Evolutionary conservation across 2,329 filamentous ascomycete genomes (phyloP), one percentile per base, ranked within the genome.

Genomic region (Penicillium sp.): DNA sequence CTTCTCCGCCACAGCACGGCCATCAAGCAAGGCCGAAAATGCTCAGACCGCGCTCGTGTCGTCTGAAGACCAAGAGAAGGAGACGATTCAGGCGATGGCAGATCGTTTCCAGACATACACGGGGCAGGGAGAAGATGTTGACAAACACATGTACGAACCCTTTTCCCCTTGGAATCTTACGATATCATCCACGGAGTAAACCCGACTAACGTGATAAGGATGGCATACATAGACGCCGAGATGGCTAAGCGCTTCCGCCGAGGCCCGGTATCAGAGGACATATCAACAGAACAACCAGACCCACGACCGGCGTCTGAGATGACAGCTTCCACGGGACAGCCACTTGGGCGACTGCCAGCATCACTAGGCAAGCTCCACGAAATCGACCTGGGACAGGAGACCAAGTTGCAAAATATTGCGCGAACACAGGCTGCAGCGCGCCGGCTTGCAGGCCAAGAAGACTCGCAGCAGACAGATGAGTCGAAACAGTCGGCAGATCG

Each of bases 181-280:
- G 13, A 12, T 9, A 8, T 47, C 46, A 2, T 24, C 49, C 4
- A 29, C 33, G 5, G 5, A 33, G 47, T 37, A 58, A 64, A 60
- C 58, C 55, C 52, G 61, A 70, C 79, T 84, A 78, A 84, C 78
- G 69, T 70, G 71, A 73, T 76, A 77, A 84, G 81, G 80, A 78
- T 79, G 73, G 76, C 76, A 58, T 85, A 79, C 71, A 77, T 85
- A 85, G 81, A 84, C 65, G 76, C 79, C 52, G 80, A 82, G 66
- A 69, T 84, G 72, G 80, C 80, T 75, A 80, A 79, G 68, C 70
- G 73, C 61, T 65, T 67, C 45, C 60, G 62, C 32, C 60, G 54
- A 39, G 51, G 54, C 29, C 46, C 56, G 28, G 46, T 52, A 3
- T 41, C 48, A 39, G 57, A 66, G 32, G 43, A 42, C 9, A 5